Conservation (phyloP, 148 eudicot genomes). For the Fagopyrum homotropicum region DNA sequence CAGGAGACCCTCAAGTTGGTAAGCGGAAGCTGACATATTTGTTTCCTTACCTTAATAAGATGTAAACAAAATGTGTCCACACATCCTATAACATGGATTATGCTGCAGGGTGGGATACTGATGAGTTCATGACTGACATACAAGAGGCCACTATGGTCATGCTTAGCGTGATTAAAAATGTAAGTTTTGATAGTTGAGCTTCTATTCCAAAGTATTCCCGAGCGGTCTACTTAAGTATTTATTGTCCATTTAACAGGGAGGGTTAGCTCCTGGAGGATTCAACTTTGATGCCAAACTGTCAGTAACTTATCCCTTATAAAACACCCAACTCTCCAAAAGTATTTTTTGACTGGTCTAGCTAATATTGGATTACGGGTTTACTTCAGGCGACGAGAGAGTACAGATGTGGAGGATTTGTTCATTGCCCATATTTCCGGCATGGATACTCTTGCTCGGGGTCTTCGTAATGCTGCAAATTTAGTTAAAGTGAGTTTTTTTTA, state of each 20-base stretch:
- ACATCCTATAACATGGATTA: background rate
- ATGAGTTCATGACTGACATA: slow-evolving; percentile 89
- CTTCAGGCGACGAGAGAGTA: slow-evolving; percentile 92
- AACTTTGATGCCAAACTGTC: slow-evolving; percentile 97
- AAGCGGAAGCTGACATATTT: slow-evolving; percentile 12
- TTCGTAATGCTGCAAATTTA: slow-evolving; percentile 85
- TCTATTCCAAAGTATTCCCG: too few relatives aligned
- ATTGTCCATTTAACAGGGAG: slow-evolving; percentile 47
- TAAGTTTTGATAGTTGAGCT: slow-evolving; percentile 25
- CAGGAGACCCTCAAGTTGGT: slow-evolving; percentile 97
- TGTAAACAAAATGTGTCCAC: background rate
- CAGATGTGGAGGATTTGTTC: slow-evolving; percentile 96
- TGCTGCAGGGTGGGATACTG: slow-evolving; percentile 93
- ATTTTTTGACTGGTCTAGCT: too few relatives aligned
- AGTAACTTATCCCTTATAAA: slow-evolving; percentile 23
- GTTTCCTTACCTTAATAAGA: background rate
- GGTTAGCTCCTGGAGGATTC: slow-evolving; percentile 94
- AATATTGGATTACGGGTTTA: background rate
- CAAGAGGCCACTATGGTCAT: slow-evolving; percentile 83
- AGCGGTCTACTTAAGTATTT: background rate
- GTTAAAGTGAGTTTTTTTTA: slow-evolving; percentile 43
- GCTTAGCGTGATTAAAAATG: slow-evolving; percentile 88
- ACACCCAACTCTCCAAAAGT: too few relatives aligned
- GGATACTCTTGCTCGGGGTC: slow-evolving; percentile 99
- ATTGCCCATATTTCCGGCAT: slow-evolving; percentile 92